Evolutionary conservation across 208 protist species (phyloP).

Genomic region (Acanthamoeba sp.): DNA sequence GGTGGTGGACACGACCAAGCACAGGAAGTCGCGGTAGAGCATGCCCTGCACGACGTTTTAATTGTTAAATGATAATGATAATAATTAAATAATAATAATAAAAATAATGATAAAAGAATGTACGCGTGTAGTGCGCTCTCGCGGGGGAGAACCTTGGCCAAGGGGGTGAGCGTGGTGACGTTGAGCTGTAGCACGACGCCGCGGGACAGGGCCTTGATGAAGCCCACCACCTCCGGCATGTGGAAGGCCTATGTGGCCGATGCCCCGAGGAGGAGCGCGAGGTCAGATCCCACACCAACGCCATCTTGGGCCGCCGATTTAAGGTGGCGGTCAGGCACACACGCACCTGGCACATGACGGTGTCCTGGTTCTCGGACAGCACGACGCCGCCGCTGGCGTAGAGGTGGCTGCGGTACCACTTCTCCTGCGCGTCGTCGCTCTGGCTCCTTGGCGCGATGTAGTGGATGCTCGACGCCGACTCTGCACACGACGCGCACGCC

Average conservation of each 20-base stretch:
- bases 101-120: not conserved
- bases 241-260: not conserved
- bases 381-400: constrained; percentile 65
- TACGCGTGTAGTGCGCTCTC: too few species aligned
- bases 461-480: not conserved
- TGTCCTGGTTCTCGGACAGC: constrained; percentile 39
- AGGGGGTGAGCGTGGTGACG: constrained; percentile 31
- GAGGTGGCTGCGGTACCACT: constrained; percentile 14
- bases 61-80: not conserved
- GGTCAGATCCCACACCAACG: too few species aligned
- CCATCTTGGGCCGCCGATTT: too few species aligned
- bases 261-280: too few species aligned
- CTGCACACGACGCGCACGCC: not conserved
- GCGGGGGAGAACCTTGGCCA: not conserved
- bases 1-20: constrained; percentile 5
- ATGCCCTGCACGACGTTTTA: constrained; percentile 6
- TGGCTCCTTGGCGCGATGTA: not conserved
- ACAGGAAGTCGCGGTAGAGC: constrained; percentile 46
- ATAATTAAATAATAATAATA: not conserved
- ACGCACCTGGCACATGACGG: constrained; percentile 33
- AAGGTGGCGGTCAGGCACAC: too few species aligned
- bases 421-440: not conserved
- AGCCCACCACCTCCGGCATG: constrained; percentile 15
- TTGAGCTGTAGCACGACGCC: constrained; percentile 51
- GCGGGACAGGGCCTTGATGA: not conserved